These are phyloP conservation scores for Quercus alba DNA, from an alignment of 306 rosid genomes.

Conservation along the genomic window DNA sequence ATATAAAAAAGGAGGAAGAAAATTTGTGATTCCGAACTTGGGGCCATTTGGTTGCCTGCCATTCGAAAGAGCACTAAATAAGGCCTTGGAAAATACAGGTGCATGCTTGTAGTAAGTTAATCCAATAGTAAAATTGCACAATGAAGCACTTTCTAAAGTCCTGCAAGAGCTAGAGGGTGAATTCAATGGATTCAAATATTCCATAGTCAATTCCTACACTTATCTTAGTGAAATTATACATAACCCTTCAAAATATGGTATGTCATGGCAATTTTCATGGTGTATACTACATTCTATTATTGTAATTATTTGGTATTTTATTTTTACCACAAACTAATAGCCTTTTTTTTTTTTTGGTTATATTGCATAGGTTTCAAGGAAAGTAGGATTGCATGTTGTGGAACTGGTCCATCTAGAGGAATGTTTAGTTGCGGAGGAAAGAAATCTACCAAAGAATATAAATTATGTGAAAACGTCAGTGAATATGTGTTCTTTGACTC, in stretches of 20 bases:
- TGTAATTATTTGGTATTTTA: too few species aligned
- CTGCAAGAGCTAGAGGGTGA: not conserved
- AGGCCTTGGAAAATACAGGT: too few species aligned
- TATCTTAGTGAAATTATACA: not conserved
- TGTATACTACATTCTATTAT: not conserved
- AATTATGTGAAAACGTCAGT: constrained; percentile 21
- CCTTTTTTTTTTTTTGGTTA: not conserved
- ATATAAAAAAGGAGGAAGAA: constrained; percentile 31
- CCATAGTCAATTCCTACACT: not conserved
- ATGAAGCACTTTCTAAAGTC: not conserved
- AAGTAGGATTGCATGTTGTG: constrained; percentile 39
- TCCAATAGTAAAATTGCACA: too few species aligned
- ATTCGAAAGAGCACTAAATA: not conserved
- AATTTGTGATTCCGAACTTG: constrained; percentile 14
- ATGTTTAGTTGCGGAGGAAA: constrained; percentile 36
- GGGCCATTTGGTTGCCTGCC: too few species aligned
- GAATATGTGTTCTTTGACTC: constrained; percentile 37
- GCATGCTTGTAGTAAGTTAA: too few species aligned
- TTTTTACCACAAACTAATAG: too few species aligned
- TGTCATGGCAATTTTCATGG: not conserved
- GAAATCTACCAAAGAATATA: constrained; percentile 1
- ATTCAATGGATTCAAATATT: constrained; percentile 24
- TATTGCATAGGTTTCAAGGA: constrained; percentile 30
- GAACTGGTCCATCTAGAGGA: constrained; percentile 38
- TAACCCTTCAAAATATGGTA: constrained; percentile 39